Conservation (phyloP, 805 yeast species). For the Lipomyces chichibuensis region DNA sequence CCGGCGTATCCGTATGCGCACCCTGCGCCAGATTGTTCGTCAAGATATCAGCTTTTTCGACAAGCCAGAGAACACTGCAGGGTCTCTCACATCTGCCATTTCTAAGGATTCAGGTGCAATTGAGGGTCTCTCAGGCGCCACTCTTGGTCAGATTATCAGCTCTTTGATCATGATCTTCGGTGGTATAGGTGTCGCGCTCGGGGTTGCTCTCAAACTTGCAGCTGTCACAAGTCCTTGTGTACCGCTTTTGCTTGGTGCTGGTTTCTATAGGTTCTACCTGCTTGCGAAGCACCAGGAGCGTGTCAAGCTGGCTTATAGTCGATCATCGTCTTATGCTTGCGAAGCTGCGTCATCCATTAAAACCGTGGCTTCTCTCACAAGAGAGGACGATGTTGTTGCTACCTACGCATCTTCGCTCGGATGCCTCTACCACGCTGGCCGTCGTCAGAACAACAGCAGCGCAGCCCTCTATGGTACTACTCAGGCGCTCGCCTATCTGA, state of each 20-base stretch:
- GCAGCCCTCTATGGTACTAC: constrained; percentile 46
- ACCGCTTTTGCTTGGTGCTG: constrained; percentile 46
- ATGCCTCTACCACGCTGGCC: constrained; percentile 43
- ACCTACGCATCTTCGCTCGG: constrained; percentile 38
- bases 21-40: constrained; percentile 37
- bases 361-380: constrained; percentile 50
- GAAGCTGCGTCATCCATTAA: constrained; percentile 48
- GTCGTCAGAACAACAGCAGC: constrained; percentile 36
- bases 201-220: constrained; percentile 48
- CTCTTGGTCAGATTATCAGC: constrained; percentile 40
- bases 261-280: constrained; percentile 46
- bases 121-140: constrained; percentile 41
- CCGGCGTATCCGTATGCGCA: constrained; percentile 36
- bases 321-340: constrained; percentile 48
- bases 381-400: constrained; percentile 47
- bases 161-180: constrained; percentile 46
- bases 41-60: constrained; percentile 42
- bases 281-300: constrained; percentile 44
- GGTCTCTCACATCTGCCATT: constrained; percentile 38
- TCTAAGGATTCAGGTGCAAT: constrained; percentile 39
- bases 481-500: constrained; percentile 48
- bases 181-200: constrained; percentile 47
- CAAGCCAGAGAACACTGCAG: constrained; percentile 36
- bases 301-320: constrained; percentile 45
- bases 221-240: constrained; percentile 47